phyloP scores from a whole-genome alignment of 345 rosid genomes.

The Microcos paniculata region DNA sequence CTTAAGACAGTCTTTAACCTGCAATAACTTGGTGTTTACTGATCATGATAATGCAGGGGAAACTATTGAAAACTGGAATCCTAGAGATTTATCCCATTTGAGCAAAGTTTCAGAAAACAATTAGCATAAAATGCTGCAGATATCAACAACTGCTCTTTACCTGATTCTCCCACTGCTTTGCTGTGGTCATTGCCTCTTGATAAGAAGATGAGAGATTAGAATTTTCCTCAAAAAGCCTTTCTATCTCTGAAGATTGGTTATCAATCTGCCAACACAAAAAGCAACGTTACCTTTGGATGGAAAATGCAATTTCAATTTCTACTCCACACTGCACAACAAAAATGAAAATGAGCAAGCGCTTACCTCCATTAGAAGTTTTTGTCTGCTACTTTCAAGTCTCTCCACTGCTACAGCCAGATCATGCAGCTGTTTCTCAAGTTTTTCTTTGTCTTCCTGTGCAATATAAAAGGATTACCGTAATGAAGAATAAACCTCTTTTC shows the following conservation, averaged over 20 bases:
- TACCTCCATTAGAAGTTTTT: slow-evolving; percentile 95
- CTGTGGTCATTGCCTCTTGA: slow-evolving; percentile 64
- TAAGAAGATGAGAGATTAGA: slow-evolving; percentile 61
- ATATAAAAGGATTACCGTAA: background rate
- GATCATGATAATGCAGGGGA: background rate
- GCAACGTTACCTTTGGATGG: slow-evolving; percentile 9
- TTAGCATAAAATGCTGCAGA: slow-evolving; percentile 5
- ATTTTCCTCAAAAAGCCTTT: slow-evolving; percentile 90
- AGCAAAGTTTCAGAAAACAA: background rate
- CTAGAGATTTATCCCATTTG: background rate
- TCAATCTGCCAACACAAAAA: slow-evolving; percentile 61
- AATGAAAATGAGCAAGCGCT: slow-evolving; percentile 15
- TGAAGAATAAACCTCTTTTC: background rate
- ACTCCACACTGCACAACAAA: slow-evolving; percentile 8
- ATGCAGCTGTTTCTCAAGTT: slow-evolving; percentile 87
- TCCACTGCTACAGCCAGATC: slow-evolving; percentile 94
- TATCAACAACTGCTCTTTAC: slow-evolving; percentile 14
- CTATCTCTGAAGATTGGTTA: slow-evolving; percentile 94
- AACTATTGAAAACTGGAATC: background rate
- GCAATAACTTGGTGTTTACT: slow-evolving; percentile 12
- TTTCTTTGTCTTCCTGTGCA: slow-evolving; percentile 76
- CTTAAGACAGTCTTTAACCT: slow-evolving; percentile 87
- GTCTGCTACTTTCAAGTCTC: slow-evolving; percentile 89
- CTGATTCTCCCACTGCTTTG: slow-evolving; percentile 86
- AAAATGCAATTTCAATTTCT: slow-evolving; percentile 8